Evolutionary conservation across 768 basidiomycete species (phyloP).

Genomic region (Pleurotus ostreatus): DNA sequence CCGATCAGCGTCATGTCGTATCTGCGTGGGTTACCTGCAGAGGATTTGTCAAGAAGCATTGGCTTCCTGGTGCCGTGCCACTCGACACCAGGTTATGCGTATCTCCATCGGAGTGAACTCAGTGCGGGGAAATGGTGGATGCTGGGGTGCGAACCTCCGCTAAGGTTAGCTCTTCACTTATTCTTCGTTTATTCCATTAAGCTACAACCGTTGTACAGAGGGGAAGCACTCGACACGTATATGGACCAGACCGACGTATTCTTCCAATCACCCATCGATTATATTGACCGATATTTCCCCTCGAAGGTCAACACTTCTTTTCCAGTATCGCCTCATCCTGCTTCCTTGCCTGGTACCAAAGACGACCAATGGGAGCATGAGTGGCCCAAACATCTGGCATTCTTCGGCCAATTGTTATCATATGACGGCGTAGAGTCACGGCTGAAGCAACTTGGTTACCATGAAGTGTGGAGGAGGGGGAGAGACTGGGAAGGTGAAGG

Average conservation of each 20-base stretch:
- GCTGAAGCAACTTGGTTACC: slow-evolving; percentile 56
- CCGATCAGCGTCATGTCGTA: slow-evolving; percentile 75
- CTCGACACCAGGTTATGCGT: slow-evolving; percentile 89
- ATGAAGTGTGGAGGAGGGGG: slow-evolving; percentile 58
- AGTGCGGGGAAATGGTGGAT: slow-evolving; percentile 64
- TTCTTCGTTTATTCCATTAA: slow-evolving; percentile 1
- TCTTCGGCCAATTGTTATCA: slow-evolving; percentile 77
- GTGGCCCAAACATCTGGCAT: slow-evolving; percentile 79
- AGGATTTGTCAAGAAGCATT: slow-evolving; percentile 45
- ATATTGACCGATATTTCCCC: slow-evolving; percentile 70
- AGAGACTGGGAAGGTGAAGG: slow-evolving; percentile 76
- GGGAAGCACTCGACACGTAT: slow-evolving; percentile 53
- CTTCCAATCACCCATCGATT: slow-evolving; percentile 64
- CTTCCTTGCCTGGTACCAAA: slow-evolving; percentile 42
- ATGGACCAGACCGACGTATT: slow-evolving; percentile 81
- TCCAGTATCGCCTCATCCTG: slow-evolving; percentile 56
- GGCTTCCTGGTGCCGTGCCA: slow-evolving; percentile 96
- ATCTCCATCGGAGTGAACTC: slow-evolving; percentile 71
- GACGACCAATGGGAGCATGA: slow-evolving; percentile 57
- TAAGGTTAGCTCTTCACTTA: slow-evolving; percentile 51
- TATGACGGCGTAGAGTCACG: slow-evolving; percentile 42
- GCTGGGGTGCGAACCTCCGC: slow-evolving; percentile 89
- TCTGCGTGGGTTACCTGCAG: slow-evolving; percentile 49
- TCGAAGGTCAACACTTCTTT: slow-evolving; percentile 53
- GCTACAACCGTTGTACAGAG: slow-evolving; percentile 26